Conservation (phyloP, 805 yeast species). For the Candida jianshihensis region DNA sequence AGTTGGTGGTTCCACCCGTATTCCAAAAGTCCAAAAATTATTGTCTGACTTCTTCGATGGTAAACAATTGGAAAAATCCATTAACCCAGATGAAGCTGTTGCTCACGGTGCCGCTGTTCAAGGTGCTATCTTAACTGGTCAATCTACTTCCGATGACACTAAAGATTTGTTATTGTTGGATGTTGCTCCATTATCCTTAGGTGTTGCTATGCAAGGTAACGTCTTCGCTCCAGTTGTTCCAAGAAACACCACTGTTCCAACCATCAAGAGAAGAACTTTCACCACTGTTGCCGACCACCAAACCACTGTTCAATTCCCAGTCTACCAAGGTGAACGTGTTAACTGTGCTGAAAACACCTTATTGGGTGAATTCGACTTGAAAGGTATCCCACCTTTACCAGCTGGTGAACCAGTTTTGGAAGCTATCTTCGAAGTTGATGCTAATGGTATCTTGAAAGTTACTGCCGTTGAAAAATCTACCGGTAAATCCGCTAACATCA, state of each 20-base stretch:
- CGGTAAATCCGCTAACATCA: slow-evolving; percentile 96
- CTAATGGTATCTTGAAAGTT: slow-evolving; percentile 99
- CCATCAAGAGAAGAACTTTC: slow-evolving; percentile 98
- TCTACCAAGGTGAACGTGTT: slow-evolving; percentile 99
- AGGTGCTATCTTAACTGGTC: slow-evolving; percentile 97
- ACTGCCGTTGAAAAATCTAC: slow-evolving; percentile 98
- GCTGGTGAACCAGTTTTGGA: slow-evolving; percentile 99
- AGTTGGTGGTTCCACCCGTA: slow-evolving; percentile 99
- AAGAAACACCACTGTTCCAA: slow-evolving; percentile 99
- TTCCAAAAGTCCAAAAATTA: slow-evolving; percentile 95
- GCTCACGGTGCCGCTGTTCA: slow-evolving; percentile 99
- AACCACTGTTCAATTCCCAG: slow-evolving; percentile 98
- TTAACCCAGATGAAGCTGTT: slow-evolving; percentile 99
- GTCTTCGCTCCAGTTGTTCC: slow-evolving; percentile 98
- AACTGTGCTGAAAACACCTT: slow-evolving; percentile 96
- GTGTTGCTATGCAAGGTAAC: slow-evolving; percentile 99
- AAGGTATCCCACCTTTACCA: slow-evolving; percentile 96
- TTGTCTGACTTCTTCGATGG: slow-evolving; percentile 94
- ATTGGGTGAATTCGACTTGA: slow-evolving; percentile 97
- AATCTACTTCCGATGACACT: slow-evolving; percentile 82
- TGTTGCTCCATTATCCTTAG: slow-evolving; percentile 96
- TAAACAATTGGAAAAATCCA: slow-evolving; percentile 92
- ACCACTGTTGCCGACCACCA: slow-evolving; percentile 98
- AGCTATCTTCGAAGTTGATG: slow-evolving; percentile 98
- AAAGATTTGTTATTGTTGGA: slow-evolving; percentile 93